Evolutionary conservation across 805 yeast genomes (phyloP).

Genomic region (Candida krabiensis): DNA sequence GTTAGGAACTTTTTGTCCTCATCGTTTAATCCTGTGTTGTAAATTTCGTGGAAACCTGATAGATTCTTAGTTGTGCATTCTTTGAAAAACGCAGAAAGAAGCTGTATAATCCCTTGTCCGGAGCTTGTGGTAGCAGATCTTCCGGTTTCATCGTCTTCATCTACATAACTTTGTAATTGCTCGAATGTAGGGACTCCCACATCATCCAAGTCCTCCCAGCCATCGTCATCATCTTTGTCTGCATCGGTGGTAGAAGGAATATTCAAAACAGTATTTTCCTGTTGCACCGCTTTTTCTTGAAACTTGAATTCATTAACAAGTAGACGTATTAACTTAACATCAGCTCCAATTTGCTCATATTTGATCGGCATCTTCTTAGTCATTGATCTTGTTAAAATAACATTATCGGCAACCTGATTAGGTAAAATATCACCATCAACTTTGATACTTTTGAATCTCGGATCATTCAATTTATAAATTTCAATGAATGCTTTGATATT

Average conservation of each 20-base stretch:
- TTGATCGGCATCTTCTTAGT: conserved; percentile 62
- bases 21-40: conserved; percentile 43
- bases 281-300: conserved; percentile 46
- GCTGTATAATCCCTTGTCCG: conserved; percentile 32
- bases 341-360: conserved; percentile 66
- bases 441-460: conserved; percentile 45
- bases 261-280: conserved; percentile 37
- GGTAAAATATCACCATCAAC: conserved; percentile 82
- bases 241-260: conserved; percentile 35
- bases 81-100: conserved; percentile 53
- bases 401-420: conserved; percentile 46
- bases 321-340: conserved; percentile 69
- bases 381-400: conserved; percentile 86
- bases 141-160: conserved; percentile 23
- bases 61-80: conserved; percentile 51
- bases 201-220: conserved; percentile 79
- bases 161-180: conserved; percentile 58
- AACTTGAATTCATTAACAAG: conserved; percentile 67
- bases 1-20: conserved; percentile 54
- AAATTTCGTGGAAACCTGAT: conserved; percentile 52
- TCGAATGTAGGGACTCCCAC: conserved; percentile 63
- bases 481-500: conserved; percentile 71
- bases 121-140: conserved; percentile 33
- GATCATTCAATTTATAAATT: conserved; percentile 59
- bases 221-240: conserved; percentile 49